phyloP scores from a whole-genome alignment of 139 green algal genomes.

The Volvox africanus region DNA sequence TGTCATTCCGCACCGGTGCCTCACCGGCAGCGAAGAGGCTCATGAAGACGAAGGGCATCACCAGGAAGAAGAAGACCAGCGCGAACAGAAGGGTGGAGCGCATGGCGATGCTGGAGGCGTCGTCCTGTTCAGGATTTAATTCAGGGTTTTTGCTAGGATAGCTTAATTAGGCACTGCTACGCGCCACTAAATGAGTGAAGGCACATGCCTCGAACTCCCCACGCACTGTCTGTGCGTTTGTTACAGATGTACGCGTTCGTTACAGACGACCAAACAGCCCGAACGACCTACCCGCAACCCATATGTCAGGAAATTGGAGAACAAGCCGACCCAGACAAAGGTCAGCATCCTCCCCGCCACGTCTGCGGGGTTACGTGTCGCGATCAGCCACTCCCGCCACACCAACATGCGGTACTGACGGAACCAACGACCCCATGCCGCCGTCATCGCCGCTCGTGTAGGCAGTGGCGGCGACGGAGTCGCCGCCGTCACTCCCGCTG shows the following conservation, averaged over 20 bases:
- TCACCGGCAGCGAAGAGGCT: conserved; percentile 67
- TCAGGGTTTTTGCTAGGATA: too few species aligned
- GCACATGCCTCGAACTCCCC: too few species aligned
- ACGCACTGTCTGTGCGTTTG: too few species aligned
- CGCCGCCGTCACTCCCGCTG: neutral
- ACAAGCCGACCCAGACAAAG: conserved; percentile 71
- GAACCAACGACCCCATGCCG: neutral
- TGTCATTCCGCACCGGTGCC: neutral
- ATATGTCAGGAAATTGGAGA: conserved; percentile 59
- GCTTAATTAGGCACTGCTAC: too few species aligned
- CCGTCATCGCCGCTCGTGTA: neutral
- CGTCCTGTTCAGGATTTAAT: neutral
- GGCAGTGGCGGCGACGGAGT: neutral
- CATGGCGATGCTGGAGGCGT: conserved; percentile 6
- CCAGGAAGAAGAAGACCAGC: conserved; percentile 70
- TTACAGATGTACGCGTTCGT: too few species aligned
- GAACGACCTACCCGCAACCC: conserved; percentile 17
- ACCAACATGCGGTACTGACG: conserved; percentile 47
- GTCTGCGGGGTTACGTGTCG: conserved; percentile 76
- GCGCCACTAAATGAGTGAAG: too few species aligned
- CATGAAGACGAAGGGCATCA: conserved; percentile 79
- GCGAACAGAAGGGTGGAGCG: conserved; percentile 67
- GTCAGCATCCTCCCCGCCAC: conserved; percentile 71
- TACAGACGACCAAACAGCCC: too few species aligned
- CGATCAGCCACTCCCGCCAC: conserved; percentile 57